Percentiles rank a stretch among this genome's conserved stretches.
phyloP scores from a whole-genome alignment of 2,329 filamentous ascomycete genomes.

The Penicillium sp. region DNA sequence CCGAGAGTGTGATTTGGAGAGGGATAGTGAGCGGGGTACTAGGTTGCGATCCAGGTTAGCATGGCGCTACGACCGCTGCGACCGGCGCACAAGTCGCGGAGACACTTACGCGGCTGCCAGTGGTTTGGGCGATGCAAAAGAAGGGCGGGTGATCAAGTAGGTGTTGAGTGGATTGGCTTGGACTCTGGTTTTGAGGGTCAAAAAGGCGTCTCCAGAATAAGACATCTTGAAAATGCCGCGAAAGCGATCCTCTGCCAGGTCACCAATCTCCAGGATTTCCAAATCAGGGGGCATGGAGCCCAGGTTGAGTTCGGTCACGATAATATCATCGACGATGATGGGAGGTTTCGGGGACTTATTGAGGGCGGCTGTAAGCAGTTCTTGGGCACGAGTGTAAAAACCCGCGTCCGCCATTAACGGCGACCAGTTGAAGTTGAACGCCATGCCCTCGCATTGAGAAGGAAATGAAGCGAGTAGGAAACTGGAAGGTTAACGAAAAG shows the following conservation, averaged over 20 bases:
- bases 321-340: constrained; percentile 98
- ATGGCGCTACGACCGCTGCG: neutral
- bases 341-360: constrained; percentile 98
- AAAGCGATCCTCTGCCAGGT: constrained; percentile 94
- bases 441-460: constrained; percentile 62
- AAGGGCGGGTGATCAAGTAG: constrained; percentile 85
- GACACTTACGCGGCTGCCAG: constrained; percentile 70
- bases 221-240: constrained; percentile 99
- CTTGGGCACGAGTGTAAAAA: constrained; percentile 86
- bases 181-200: constrained; percentile 93
- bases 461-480: constrained; percentile 8
- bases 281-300: constrained; percentile 91
- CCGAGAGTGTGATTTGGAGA: constrained; percentile 92
- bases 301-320: constrained; percentile 96
- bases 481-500: neutral
- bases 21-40: constrained; percentile 88
- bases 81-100: neutral
- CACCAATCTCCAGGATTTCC: constrained; percentile 96
- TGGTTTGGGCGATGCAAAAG: constrained; percentile 89
- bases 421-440: constrained; percentile 99
- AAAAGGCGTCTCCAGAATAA: constrained; percentile 90
- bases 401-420: constrained; percentile 92
- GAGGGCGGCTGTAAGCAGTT: constrained; percentile 89
- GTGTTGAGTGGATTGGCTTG: constrained; percentile 98
- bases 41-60: constrained; percentile 13